Percentiles rank a stretch among this genome's conserved stretches.
Evolutionary conservation across 257 asterid species (phyloP).

Genomic region (Scutellaria galericulata): DNA sequence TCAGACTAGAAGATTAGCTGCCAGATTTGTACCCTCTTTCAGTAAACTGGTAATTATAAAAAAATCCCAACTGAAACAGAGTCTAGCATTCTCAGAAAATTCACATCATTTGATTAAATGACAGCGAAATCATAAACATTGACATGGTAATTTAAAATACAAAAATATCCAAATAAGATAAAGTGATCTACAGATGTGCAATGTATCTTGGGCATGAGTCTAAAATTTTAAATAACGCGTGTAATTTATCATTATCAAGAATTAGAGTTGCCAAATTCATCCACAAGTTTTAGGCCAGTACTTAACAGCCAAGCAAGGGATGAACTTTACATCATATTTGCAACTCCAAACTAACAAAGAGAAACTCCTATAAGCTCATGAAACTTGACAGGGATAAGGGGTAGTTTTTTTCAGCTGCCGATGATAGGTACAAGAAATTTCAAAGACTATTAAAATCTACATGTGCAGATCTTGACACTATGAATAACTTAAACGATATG

Average conservation of each 20-base stretch:
- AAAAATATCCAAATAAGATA: background rate
- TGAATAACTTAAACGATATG: background rate
- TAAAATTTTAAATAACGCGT: background rate
- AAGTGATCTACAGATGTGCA: background rate
- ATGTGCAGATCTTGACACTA: background rate
- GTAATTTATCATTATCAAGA: background rate
- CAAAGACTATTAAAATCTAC: too few relatives aligned
- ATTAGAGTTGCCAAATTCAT: background rate
- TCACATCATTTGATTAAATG: conserved; percentile 20
- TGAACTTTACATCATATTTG: background rate
- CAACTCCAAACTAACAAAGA: background rate
- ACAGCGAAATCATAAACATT: background rate
- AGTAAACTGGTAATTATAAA: conserved; percentile 20
- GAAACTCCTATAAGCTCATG: background rate
- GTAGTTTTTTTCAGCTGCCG: too few relatives aligned
- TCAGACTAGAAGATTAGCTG: conserved; percentile 30
- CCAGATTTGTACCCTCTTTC: conserved; percentile 15
- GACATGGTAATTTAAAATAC: background rate
- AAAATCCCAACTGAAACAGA: conserved; percentile 11
- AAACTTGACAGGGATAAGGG: background rate
- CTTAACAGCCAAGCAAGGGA: background rate
- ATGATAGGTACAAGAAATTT: too few relatives aligned
- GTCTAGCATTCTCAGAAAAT: background rate
- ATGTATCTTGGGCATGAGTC: background rate
- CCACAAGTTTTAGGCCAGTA: background rate